A percentile compares a stretch with the other conserved stretches of the same genome.
phyloP scores from a whole-genome alignment of 345 rosid species.

The Citrus mangshanensis region DNA sequence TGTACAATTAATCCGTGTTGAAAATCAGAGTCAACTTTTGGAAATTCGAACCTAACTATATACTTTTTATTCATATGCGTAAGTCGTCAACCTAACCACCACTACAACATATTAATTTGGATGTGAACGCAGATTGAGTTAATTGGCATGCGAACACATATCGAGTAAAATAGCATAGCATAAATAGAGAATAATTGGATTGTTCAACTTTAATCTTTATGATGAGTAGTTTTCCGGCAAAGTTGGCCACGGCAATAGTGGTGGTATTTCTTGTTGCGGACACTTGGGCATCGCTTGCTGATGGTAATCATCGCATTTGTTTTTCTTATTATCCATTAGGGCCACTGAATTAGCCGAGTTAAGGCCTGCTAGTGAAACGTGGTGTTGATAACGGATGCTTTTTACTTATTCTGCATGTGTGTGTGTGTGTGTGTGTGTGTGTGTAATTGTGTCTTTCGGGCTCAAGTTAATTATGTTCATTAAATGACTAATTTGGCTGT shows the following conservation, averaged over 20 bases:
- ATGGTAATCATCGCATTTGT: background rate
- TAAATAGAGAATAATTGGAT: background rate
- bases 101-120: background rate
- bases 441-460: too few species aligned
- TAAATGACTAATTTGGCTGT: background rate
- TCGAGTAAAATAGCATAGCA: background rate
- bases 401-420: background rate
- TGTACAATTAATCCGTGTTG: background rate
- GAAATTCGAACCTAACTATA: background rate
- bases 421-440: too few species aligned
- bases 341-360: background rate
- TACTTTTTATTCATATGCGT: background rate
- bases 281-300: background rate
- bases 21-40: conserved; percentile 8
- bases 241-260: background rate
- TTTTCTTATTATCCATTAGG: background rate
- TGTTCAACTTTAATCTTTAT: too few species aligned
- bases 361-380: background rate
- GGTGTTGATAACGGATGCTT: background rate
- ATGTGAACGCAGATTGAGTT: too few species aligned
- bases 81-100: background rate
- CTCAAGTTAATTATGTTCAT: background rate
- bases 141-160: background rate
- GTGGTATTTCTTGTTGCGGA: background rate
- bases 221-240: background rate